These are phyloP conservation scores for Chenopodium suecicum DNA, from an alignment of 148 eudicot species.

Conservation along the genomic window DNA sequence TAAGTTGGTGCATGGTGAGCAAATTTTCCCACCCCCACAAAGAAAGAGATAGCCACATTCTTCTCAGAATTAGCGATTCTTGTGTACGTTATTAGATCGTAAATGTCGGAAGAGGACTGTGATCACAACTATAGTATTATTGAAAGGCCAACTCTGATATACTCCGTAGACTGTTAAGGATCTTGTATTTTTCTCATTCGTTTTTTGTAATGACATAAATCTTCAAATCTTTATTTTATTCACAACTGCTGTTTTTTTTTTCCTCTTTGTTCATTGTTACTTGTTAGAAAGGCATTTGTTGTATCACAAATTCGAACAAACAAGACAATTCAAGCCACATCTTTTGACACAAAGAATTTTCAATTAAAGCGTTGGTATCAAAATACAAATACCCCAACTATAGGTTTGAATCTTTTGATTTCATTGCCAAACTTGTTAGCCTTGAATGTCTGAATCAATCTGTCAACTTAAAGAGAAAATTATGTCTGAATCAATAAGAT, in stretches of 20 bases:
- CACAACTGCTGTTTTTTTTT: background rate
- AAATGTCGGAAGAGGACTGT: slow-evolving; percentile 15
- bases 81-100: slow-evolving; percentile 29
- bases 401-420: too few relatives aligned
- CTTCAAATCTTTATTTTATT: slow-evolving; percentile 22
- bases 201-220: slow-evolving; percentile 37
- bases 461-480: too few relatives aligned
- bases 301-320: too few relatives aligned
- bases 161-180: slow-evolving; percentile 20
- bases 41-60: slow-evolving; percentile 13
- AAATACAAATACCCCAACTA: too few relatives aligned
- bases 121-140: slow-evolving; percentile 26
- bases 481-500: too few relatives aligned
- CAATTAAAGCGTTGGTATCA: too few relatives aligned
- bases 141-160: slow-evolving; percentile 23
- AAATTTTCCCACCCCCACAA: slow-evolving; percentile 17
- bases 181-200: slow-evolving; percentile 27
- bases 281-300: too few relatives aligned
- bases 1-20: slow-evolving; percentile 16
- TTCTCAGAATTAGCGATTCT: slow-evolving; percentile 21
- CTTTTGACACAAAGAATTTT: too few relatives aligned
- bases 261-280: background rate
- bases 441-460: too few relatives aligned
- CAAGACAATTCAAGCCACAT: too few relatives aligned
- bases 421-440: too few relatives aligned